Conservation (phyloP, 192 early-diverging fungal genomes). For the Coemansia sp. region DNA sequence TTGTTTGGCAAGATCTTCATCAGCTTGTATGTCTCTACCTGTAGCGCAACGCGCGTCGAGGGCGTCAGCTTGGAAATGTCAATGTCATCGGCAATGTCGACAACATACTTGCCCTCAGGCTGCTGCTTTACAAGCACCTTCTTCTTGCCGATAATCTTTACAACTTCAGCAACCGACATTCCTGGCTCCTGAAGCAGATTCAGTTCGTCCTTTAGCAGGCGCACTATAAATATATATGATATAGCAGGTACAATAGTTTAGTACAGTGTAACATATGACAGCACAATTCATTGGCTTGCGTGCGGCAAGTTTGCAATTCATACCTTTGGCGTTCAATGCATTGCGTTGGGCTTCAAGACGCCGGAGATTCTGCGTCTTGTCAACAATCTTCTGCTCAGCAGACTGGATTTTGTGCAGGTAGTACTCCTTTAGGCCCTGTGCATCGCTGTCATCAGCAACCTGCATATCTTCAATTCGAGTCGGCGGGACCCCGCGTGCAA, state of each 20-base stretch:
- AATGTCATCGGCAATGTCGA: slow-evolving; percentile 89
- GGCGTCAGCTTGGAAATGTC: slow-evolving; percentile 90
- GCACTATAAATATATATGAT: slow-evolving; percentile 60
- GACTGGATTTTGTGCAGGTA: slow-evolving; percentile 81
- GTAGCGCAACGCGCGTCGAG: slow-evolving; percentile 89
- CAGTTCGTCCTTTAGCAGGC: slow-evolving; percentile 92
- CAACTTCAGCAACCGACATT: slow-evolving; percentile 94
- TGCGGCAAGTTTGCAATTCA: background rate
- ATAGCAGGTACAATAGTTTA: background rate
- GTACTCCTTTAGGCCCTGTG: slow-evolving; percentile 63
- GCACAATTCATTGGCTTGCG: no score
- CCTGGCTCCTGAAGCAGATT: slow-evolving; percentile 96
- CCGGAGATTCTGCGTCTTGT: slow-evolving; percentile 92
- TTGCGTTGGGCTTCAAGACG: slow-evolving; percentile 99
- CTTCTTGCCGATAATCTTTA: slow-evolving; percentile 98
- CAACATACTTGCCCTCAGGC: slow-evolving; percentile 98
- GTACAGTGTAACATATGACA: no score
- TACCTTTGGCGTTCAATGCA: slow-evolving; percentile 92
- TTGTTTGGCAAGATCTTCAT: slow-evolving; percentile 97
- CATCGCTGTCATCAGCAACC: background rate
- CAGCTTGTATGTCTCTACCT: slow-evolving; percentile 88
- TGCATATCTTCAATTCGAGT: slow-evolving; percentile 15
- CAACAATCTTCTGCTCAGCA: slow-evolving; percentile 81
- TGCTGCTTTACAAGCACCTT: slow-evolving; percentile 90
- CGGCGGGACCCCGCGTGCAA: slow-evolving; percentile 19